Evolutionary conservation across 2,329 filamentous ascomycete species (phyloP), one percentile per base, ranked within the genome.

Genomic region (Arthrinium puccinioides): DNA sequence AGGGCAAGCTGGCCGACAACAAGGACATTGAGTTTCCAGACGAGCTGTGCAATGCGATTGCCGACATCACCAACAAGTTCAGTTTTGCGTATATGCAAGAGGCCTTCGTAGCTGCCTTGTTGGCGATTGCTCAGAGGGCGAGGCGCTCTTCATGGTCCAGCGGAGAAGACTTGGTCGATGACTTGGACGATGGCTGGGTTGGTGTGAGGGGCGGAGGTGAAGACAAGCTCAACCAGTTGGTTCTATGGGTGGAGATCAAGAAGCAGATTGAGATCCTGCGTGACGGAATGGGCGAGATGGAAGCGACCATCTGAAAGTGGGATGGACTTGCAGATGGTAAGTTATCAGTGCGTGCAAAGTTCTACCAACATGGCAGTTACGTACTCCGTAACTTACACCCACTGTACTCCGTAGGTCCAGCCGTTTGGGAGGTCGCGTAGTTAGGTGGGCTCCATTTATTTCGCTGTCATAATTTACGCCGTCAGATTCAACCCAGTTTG

Each of bases 71-170:
- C 1, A 58, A 72, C 19, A 68, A 68, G n/a, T 84, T 84, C 55
- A 79, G 74, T 45, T 84, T 84, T 52, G 79, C 79, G 0, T 84
- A 83, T 50, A 71, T 84, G 56, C 79, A 84, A 51, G 80, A 84
- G 54, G 79, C 76, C 0, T 84, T 84, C 51, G 75, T 84, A 1
- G 76, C 77, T 1, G 69, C 74, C 3, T 52, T 84, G 37, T 60
- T 84, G 19, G 69, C 72, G 3, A 73, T 84, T 40, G 79, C 76
- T 0, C 60, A 60, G 4, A 44, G 39, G 38, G 20, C 29, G 31
- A 21, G 23, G 10, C 13, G 14, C 10, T 19, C 32, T 11, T 21
- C 16, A 6, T 26, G 43, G 40, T 25, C 37, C 30, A 36, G 46
- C 21, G 57, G 48, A 25, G 44, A 53, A 34, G 4, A 11, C n/a